Conservation (phyloP, 2,329 filamentous ascomycete species). For the Aspergillus neotritici region DNA sequence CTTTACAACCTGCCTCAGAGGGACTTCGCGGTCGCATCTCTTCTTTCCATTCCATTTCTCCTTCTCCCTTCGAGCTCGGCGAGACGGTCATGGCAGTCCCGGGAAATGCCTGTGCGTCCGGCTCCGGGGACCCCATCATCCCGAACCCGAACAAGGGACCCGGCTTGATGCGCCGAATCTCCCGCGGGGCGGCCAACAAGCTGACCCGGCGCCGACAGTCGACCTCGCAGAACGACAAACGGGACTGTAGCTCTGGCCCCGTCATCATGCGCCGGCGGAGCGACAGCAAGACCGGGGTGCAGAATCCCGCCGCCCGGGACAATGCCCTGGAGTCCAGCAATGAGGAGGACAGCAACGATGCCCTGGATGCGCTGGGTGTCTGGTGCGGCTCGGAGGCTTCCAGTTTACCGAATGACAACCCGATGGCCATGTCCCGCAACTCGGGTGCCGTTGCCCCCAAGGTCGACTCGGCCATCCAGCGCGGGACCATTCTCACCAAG, state of each 20-base stretch:
- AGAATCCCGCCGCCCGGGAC: slow-evolving; percentile 40
- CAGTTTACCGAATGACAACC: slow-evolving; percentile 34
- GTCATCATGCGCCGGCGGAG: slow-evolving; percentile 81
- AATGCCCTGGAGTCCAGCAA: slow-evolving; percentile 40
- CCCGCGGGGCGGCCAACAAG: slow-evolving; percentile 69
- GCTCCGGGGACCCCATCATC: slow-evolving; percentile 56
- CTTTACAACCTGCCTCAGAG: slow-evolving; percentile 31
- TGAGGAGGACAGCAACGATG: slow-evolving; percentile 40
- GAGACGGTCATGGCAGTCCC: slow-evolving; percentile 58
- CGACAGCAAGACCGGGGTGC: slow-evolving; percentile 73
- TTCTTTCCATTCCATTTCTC: slow-evolving; percentile 29
- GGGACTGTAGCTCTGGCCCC: slow-evolving; percentile 84
- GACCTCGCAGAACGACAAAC: slow-evolving; percentile 67
- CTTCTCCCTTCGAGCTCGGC: slow-evolving; percentile 62
- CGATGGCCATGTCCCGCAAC: slow-evolving; percentile 29
- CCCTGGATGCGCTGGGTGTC: slow-evolving; percentile 40
- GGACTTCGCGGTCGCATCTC: slow-evolving; percentile 26
- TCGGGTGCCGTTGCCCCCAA: slow-evolving; percentile 54
- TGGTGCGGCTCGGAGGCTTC: slow-evolving; percentile 38
- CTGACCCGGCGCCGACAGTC: slow-evolving; percentile 68
- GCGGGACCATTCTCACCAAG: slow-evolving; percentile 73
- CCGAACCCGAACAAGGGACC: slow-evolving; percentile 51
- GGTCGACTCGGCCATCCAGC: slow-evolving; percentile 68
- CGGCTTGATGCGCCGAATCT: slow-evolving; percentile 75
- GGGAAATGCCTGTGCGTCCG: slow-evolving; percentile 40